These are phyloP conservation scores for Solanum piurae DNA, from an alignment of 257 asterid genomes.

Conservation along the genomic window DNA sequence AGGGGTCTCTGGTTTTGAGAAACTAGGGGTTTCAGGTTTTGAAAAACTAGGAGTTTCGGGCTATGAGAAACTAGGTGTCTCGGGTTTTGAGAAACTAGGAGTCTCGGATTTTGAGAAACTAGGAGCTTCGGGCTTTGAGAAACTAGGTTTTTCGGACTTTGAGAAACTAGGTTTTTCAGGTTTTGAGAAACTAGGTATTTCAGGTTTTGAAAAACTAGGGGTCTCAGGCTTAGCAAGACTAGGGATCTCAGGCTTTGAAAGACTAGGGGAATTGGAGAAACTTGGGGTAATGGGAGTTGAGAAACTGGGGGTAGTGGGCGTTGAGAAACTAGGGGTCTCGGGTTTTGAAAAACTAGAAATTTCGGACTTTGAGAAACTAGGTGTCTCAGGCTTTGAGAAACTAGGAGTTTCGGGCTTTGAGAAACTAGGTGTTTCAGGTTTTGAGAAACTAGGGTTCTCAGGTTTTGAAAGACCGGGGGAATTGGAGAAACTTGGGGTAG, in stretches of 20 bases:
- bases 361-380: not conserved
- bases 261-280: not conserved
- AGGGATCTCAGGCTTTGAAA: not conserved
- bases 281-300: not conserved
- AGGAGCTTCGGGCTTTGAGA: fast-evolving
- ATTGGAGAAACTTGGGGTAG: not conserved
- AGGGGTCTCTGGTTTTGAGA: fast-evolving
- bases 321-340: not conserved
- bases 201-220: not conserved
- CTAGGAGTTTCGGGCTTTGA: not conserved
- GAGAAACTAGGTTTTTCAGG: not conserved
- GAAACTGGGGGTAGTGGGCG: not conserved
- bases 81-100: not conserved
- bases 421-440: not conserved
- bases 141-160: not conserved
- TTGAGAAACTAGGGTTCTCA: not conserved
- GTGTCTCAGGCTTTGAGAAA: fast-evolving
- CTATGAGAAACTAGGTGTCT: not conserved
- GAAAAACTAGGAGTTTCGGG: fast-evolving
- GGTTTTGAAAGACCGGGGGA: not conserved
- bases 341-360: not conserved
- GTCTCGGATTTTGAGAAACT: fast-evolving
- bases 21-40: not conserved
- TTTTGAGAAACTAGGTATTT: not conserved
- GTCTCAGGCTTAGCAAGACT: not conserved